These are phyloP conservation scores for Lipomyces yamadae DNA, from an alignment of 805 yeast species.

Conservation along the genomic window DNA sequence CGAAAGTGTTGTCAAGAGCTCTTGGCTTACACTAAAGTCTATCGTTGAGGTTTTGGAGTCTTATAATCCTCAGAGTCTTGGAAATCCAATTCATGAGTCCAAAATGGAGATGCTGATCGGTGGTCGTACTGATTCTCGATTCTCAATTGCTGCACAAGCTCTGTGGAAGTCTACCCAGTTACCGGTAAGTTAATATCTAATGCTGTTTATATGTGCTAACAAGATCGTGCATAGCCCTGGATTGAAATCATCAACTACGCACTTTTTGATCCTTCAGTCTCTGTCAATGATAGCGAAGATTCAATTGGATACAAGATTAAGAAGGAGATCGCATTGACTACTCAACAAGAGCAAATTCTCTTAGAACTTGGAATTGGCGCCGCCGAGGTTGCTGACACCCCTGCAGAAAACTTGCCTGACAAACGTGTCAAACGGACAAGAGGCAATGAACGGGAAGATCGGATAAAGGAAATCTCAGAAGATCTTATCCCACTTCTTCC, in stretches of 20 bases:
- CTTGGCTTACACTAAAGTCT: slow-evolving; percentile 28
- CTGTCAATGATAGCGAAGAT: slow-evolving; percentile 12
- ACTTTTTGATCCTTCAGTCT: slow-evolving; percentile 23
- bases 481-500: slow-evolving; percentile 36
- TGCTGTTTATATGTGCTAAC: not conserved
- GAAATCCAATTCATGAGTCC: slow-evolving; percentile 18
- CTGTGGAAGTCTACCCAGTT: slow-evolving; percentile 24
- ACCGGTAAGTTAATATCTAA: slow-evolving; percentile 14
- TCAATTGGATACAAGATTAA: slow-evolving; percentile 14
- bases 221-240: slow-evolving; percentile 7
- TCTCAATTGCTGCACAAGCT: slow-evolving; percentile 30
- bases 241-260: slow-evolving; percentile 26
- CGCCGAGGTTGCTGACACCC: slow-evolving; percentile 14
- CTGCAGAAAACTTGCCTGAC: slow-evolving; percentile 3
- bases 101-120: slow-evolving; percentile 15
- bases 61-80: slow-evolving; percentile 20
- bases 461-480: slow-evolving; percentile 16
- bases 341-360: slow-evolving; percentile 25
- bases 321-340: slow-evolving; percentile 16
- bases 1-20: slow-evolving; percentile 1
- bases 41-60: slow-evolving; percentile 25
- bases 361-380: slow-evolving; percentile 32
- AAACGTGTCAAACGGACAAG: slow-evolving; percentile 1
- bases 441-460: slow-evolving; percentile 18
- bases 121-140: slow-evolving; percentile 28